A percentile compares a stretch with the other conserved stretches of the same genome.
Conservation (phyloP, 2,329 filamentous ascomycete species). For the Clonostachys sp. region DNA sequence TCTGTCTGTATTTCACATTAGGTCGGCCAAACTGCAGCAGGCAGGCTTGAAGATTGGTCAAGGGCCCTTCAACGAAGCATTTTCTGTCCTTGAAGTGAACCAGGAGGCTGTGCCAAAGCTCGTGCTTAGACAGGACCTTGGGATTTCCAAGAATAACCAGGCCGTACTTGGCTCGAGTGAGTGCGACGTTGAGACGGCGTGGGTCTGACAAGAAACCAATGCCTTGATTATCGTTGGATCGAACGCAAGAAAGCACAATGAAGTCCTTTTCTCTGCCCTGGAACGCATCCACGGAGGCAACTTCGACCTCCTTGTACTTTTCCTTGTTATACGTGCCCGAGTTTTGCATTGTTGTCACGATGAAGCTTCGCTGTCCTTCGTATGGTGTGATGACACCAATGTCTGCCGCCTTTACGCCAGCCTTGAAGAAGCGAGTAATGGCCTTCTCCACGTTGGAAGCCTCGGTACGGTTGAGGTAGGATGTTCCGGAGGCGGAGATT, state of each 20-base stretch:
- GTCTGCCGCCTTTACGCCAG: constrained; percentile 85
- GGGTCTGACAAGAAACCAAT: constrained; percentile 98
- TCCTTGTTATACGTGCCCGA: constrained; percentile 98
- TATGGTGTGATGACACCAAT: constrained; percentile 99
- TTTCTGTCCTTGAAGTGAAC: constrained; percentile 96
- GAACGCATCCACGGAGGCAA: constrained; percentile 97
- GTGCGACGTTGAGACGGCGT: constrained; percentile 91
- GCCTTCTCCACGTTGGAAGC: constrained; percentile 98
- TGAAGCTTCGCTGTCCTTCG: constrained; percentile 95
- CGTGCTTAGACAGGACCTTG: constrained; percentile 95
- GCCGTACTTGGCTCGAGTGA: constrained; percentile 95
- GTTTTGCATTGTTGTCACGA: constrained; percentile 99
- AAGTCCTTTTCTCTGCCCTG: constrained; percentile 99
- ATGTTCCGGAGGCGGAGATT: constrained; percentile 95
- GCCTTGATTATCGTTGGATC: constrained; percentile 97
- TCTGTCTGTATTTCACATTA: constrained; percentile 88
- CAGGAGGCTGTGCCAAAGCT: constrained; percentile 92
- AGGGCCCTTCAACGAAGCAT: constrained; percentile 89
- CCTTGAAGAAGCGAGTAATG: constrained; percentile 97
- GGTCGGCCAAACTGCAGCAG: constrained; percentile 92
- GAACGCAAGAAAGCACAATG: constrained; percentile 94
- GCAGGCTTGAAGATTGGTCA: constrained; percentile 94
- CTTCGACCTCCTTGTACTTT: constrained; percentile 96
- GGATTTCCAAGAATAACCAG: constrained; percentile 96
- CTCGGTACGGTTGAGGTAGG: constrained; percentile 96